Evolutionary conservation across 441 rosid species (phyloP).

Genomic region (Jatropha multifida): DNA sequence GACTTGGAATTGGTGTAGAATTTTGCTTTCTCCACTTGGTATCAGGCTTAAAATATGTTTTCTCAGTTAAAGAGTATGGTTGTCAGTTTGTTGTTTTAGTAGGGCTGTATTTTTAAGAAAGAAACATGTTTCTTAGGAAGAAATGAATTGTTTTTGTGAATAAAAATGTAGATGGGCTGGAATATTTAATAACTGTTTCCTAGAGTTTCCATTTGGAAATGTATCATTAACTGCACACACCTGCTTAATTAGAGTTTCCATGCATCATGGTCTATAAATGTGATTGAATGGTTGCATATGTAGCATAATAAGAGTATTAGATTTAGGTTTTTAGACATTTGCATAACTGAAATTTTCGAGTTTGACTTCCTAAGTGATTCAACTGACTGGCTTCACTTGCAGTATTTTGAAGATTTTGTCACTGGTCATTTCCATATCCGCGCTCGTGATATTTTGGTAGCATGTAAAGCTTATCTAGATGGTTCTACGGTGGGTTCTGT

Average conservation of each 20-base stretch:
- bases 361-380: background rate
- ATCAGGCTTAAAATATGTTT: background rate
- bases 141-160: too few relatives aligned
- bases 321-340: background rate
- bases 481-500: slow-evolving; percentile 48
- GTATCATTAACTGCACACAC: too few relatives aligned
- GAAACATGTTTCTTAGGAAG: too few relatives aligned
- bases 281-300: background rate
- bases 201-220: too few relatives aligned
- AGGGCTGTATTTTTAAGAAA: too few relatives aligned
- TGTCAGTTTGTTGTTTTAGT: too few relatives aligned
- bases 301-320: background rate
- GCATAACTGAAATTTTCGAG: background rate
- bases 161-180: too few relatives aligned
- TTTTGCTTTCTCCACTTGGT: too few relatives aligned
- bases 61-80: background rate
- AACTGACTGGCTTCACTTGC: slow-evolving; percentile 25
- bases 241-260: too few relatives aligned
- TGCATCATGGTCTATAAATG: background rate
- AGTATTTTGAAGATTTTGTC: slow-evolving; percentile 57
- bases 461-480: slow-evolving; percentile 46
- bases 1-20: too few relatives aligned
- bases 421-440: slow-evolving; percentile 40
- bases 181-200: too few relatives aligned
- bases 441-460: slow-evolving; percentile 44